Conservation (phyloP, 768 basidiomycete genomes). For the Podaxis sp. region DNA sequence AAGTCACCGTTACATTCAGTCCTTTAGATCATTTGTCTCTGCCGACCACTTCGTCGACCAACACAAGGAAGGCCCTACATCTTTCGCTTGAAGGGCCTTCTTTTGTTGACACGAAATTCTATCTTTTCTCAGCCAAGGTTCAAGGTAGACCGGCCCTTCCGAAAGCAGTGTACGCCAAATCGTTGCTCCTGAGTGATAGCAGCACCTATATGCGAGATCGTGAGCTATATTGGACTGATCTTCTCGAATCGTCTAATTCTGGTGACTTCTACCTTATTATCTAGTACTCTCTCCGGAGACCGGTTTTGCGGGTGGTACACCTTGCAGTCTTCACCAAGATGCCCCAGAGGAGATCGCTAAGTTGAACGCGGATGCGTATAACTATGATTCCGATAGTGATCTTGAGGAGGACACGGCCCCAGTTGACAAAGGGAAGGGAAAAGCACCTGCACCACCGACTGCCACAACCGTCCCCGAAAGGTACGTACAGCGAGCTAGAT, state of each 20-base stretch:
- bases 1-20: constrained; percentile 3
- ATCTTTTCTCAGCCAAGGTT: constrained; percentile 7
- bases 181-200: not conserved
- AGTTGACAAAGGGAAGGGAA: not conserved
- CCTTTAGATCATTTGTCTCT: not conserved
- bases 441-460: not conserved
- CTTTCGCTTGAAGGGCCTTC: constrained; percentile 6
- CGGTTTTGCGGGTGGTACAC: not conserved
- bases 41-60: not conserved
- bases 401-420: not conserved
- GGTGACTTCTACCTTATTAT: too few species aligned
- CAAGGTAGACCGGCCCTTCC: not conserved
- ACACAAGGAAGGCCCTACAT: not conserved
- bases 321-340: not conserved
- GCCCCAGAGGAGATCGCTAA: constrained; percentile 3
- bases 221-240: not conserved
- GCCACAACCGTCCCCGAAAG: not conserved
- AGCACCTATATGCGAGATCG: constrained; percentile 1
- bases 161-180: constrained; percentile 9
- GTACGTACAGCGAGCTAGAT: not conserved
- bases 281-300: constrained; percentile 7
- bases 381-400: constrained; percentile 16
- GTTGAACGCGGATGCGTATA: constrained; percentile 4
- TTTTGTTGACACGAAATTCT: constrained; percentile 17
- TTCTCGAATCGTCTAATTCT: not conserved